Base-by-base conservation (phyloP, 176 grass and related monocot genomes). In the Cocos nucifera region DNA sequence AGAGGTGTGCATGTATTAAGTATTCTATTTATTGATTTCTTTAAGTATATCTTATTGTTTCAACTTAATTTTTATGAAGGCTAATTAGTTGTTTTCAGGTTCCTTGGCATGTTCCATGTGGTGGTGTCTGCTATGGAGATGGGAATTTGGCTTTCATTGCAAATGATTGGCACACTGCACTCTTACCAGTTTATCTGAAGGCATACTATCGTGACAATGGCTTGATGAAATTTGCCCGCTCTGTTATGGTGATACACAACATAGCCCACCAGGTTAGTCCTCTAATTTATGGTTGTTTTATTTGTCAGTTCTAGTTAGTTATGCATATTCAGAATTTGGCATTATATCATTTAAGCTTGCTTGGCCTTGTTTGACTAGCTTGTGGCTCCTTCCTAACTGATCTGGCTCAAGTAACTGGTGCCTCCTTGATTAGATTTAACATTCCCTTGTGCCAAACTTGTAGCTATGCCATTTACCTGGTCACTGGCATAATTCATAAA, bases 101-200 rank as follows among this genome's bases (percentile, higher is more conserved):
- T 67, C 87, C 93, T 58, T 97, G 81, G 93, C 70, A 88, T 19
- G 87, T 81, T 69, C 76, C 87, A 59, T 97, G 93, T 50, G 81
- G 87, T 23, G 93, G 84, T 54, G 23, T 76, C 2, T 65, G 83
- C 72, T 97, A 97, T 44, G 93, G 93, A 55, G 93, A 97, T 65
- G 93, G 92, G 17, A 97, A 97, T 71, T 79, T 91, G 70, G 87
- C 70, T 56, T 97, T 91, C 62, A 83, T 97, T 78, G 87, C 93
- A 30, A 97, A 97, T 75, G 93, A 97, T 70, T 97, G 93, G 93
- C 93, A 97, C 78, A 91, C 87, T 10, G 93, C 93, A 70, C 75
- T 97, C 23, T 57, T 97, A 15, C 87, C 93, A 0, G 84, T 97
- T 26, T 91, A 97, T 85, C 73, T 97, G 1, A 97, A 91, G 59